A percentile compares a stretch with the other conserved stretches of the same genome.
Conservation (phyloP, 352 stramenopile genomes). For the Phytophthora macrochlamydospora region DNA sequence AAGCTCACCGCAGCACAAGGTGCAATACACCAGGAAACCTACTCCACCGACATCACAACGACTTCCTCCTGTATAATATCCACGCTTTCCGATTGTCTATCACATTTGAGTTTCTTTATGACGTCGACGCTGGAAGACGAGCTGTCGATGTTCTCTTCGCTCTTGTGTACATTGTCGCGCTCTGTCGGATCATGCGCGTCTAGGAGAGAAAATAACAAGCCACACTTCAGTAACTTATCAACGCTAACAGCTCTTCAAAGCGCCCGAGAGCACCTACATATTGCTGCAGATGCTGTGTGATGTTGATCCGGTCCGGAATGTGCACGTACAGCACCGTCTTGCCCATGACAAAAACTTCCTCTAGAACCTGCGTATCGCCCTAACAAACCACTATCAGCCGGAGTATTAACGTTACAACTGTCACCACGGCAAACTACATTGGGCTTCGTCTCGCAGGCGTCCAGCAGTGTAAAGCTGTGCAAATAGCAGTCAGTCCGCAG, state of each 20-base stretch:
- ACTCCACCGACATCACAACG: constrained; percentile 47
- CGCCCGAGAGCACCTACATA: constrained; percentile 47
- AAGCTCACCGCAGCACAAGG: constrained; percentile 32
- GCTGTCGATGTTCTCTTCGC: constrained; percentile 55
- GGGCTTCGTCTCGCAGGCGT: constrained; percentile 76
- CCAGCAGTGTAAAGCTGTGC: constrained; percentile 70
- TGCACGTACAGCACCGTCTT: constrained; percentile 87
- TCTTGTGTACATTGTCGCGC: constrained; percentile 82
- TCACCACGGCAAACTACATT: constrained; percentile 37
- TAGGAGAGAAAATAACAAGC: constrained; percentile 17
- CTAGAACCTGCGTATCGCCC: constrained; percentile 62
- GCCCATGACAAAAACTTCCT: constrained; percentile 90
- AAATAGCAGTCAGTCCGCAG: not conserved
- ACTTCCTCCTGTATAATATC: constrained; percentile 74
- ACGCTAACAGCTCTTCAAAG: not conserved
- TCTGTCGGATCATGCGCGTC: constrained; percentile 82
- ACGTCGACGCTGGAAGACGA: constrained; percentile 2
- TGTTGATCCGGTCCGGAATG: constrained; percentile 87
- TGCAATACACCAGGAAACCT: constrained; percentile 38
- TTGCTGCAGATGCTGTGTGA: constrained; percentile 78
- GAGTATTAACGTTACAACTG: not conserved
- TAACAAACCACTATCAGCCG: constrained; percentile 13
- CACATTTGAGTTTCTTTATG: not conserved
- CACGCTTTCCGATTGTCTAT: not conserved
- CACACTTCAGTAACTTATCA: not conserved